These are phyloP conservation scores for Venturiaceae sp. DNA, from an alignment of 2,329 filamentous ascomycete genomes.

Conservation along the genomic window DNA sequence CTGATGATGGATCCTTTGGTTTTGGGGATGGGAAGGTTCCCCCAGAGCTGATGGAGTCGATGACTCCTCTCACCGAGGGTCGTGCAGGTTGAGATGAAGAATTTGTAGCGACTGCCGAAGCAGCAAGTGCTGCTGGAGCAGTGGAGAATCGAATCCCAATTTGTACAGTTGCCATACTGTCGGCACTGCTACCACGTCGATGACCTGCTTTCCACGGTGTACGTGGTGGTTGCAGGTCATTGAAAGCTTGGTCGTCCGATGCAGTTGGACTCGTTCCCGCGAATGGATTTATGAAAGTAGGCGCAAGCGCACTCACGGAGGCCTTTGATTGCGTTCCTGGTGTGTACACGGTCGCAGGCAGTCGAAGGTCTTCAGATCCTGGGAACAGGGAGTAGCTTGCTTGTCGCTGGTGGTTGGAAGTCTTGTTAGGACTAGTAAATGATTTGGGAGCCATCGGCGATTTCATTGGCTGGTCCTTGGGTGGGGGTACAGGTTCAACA, in stretches of 20 bases:
- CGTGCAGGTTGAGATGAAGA: neutral
- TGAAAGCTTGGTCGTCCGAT: constrained; percentile 26
- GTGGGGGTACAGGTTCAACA: constrained; percentile 19
- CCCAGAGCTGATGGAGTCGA: neutral
- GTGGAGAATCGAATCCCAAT: constrained; percentile 52
- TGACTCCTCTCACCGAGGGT: neutral
- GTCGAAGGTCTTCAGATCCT: constrained; percentile 25
- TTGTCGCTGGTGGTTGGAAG: neutral
- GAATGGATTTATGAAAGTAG: constrained; percentile 1
- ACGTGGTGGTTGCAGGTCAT: constrained; percentile 22
- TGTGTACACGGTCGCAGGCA: constrained; percentile 27
- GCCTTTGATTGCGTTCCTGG: constrained; percentile 4
- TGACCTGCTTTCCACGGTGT: constrained; percentile 29
- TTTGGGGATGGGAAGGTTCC: neutral
- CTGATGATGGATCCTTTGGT: neutral
- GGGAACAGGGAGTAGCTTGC: constrained; percentile 27
- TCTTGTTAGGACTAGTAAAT: neutral
- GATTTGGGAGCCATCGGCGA: neutral
- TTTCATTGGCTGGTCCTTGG: neutral
- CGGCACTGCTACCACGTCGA: constrained; percentile 50
- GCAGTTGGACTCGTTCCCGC: constrained; percentile 13
- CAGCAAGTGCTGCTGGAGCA: neutral
- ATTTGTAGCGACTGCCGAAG: neutral
- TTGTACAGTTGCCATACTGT: constrained; percentile 59
- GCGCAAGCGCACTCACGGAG: neutral